Conservation (phyloP, 1,139 yeast species). For the Suhomyces bribrorum region DNA sequence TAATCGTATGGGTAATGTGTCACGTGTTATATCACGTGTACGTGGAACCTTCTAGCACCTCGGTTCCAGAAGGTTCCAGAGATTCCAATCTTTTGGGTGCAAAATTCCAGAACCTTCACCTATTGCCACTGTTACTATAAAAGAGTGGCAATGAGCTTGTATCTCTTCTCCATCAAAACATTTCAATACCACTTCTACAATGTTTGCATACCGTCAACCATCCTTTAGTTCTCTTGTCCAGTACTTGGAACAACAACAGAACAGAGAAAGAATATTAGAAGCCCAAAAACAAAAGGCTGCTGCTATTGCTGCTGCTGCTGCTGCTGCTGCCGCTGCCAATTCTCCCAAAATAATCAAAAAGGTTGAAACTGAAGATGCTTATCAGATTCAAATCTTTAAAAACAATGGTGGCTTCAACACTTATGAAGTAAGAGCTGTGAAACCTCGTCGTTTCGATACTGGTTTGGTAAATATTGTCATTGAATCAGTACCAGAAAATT, state of each 20-base stretch:
- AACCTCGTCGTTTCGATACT: conserved; percentile 21
- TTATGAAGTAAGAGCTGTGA: conserved; percentile 42
- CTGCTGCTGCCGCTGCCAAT: conserved; percentile 7
- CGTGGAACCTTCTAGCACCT: conserved; percentile 1
- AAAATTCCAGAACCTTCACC: conserved; percentile 12
- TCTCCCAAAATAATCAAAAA: conserved; percentile 37
- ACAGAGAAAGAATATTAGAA: conserved; percentile 17
- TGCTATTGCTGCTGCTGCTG: conserved; percentile 6
- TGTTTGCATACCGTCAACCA: conserved; percentile 13
- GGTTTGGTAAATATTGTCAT: conserved; percentile 31
- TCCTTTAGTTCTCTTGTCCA: conserved; percentile 6
- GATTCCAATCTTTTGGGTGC: conserved; percentile 7
- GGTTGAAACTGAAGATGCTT: conserved; percentile 39
- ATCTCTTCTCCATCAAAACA: background rate
- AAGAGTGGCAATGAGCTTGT: background rate
- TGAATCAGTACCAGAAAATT: conserved; percentile 34
- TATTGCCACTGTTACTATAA: conserved; percentile 1
- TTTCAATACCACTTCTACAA: conserved; percentile 2
- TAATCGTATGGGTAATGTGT: too few species aligned
- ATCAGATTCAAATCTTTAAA: conserved; percentile 43
- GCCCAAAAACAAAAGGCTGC: conserved; percentile 6
- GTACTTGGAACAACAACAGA: conserved; percentile 14
- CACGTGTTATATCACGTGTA: background rate
- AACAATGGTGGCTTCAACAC: conserved; percentile 37
- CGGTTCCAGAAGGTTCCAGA: conserved; percentile 6